phyloP scores from a whole-genome alignment of 495 filamentous ascomycete genomes.

The Parachaetomium inaequale region DNA sequence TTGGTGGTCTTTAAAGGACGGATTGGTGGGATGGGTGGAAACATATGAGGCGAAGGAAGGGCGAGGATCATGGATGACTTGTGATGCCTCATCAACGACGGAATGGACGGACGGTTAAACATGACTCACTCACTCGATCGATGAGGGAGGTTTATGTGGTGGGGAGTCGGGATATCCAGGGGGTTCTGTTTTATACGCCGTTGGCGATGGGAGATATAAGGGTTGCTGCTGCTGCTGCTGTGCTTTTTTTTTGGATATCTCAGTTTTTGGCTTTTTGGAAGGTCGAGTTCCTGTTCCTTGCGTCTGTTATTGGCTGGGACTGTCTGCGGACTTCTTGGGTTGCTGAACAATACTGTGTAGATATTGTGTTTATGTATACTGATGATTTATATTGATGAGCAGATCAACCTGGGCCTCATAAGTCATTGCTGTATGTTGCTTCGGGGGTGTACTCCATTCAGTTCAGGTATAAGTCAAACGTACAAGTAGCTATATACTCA shows the following conservation, averaged over 20 bases:
- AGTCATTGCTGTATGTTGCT: no score
- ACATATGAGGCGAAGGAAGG: no score
- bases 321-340: not conserved
- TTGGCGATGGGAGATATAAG: not conserved
- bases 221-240: not conserved
- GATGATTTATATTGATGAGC: not conserved
- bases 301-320: not conserved
- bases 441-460: no score
- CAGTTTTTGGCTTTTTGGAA: not conserved
- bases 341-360: slow-evolving; percentile 3
- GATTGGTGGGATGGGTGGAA: not conserved
- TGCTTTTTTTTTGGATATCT: not conserved
- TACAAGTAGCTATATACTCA: no score
- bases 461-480: no score
- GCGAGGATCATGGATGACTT: not conserved
- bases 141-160: not conserved
- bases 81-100: slow-evolving; percentile 8
- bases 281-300: not conserved
- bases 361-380: slow-evolving; percentile 4
- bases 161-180: not conserved
- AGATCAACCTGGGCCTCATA: no score
- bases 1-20: not conserved
- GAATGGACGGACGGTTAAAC: no score
- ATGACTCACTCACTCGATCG: not conserved
- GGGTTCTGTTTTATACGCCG: not conserved